Percentiles rank a stretch among this genome's conserved stretches.
Evolutionary conservation across 2,329 filamentous ascomycete genomes (phyloP).

Genomic region (Sordariomycetes sp.): DNA sequence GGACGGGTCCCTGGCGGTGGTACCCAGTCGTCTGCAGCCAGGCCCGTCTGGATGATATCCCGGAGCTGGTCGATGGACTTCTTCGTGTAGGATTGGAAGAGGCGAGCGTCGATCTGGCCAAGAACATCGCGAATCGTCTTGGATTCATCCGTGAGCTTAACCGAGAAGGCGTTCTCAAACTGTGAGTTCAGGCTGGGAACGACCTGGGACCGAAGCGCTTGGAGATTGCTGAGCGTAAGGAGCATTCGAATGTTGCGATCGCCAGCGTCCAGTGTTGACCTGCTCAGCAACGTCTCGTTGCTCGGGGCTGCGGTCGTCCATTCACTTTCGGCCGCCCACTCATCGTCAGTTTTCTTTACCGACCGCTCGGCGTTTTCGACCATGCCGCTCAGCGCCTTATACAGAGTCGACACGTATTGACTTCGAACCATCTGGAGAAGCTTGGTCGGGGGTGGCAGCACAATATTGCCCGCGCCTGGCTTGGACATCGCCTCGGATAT

Average conservation of each 20-base stretch:
- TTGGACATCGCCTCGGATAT: constrained; percentile 77
- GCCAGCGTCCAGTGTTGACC: constrained; percentile 41
- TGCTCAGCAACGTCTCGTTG: constrained; percentile 26
- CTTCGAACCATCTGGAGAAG: constrained; percentile 82
- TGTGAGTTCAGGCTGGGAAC: constrained; percentile 84
- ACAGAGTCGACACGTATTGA: constrained; percentile 88
- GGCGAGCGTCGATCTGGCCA: constrained; percentile 76
- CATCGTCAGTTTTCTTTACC: constrained; percentile 53
- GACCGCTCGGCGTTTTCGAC: constrained; percentile 89
- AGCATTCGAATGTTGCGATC: constrained; percentile 80
- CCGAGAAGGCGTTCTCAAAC: constrained; percentile 89
- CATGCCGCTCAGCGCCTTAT: constrained; percentile 90
- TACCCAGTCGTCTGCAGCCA: constrained; percentile 64
- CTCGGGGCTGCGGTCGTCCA: constrained; percentile 24
- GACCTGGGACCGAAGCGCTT: constrained; percentile 69
- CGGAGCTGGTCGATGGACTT: constrained; percentile 63
- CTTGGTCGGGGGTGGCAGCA: constrained; percentile 78
- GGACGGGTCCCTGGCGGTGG: constrained; percentile 51
- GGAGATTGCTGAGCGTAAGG: constrained; percentile 85
- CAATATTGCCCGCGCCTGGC: constrained; percentile 64
- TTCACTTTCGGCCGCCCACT: constrained; percentile 45
- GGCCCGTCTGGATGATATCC: constrained; percentile 62
- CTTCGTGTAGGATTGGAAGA: constrained; percentile 88
- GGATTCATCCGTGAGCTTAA: constrained; percentile 87
- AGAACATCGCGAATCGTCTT: constrained; percentile 89